Percentiles rank a stretch among this genome's conserved stretches.
Conservation (phyloP, 2,329 filamentous ascomycete genomes). For the Myriosclerotinia duriaeana region DNA sequence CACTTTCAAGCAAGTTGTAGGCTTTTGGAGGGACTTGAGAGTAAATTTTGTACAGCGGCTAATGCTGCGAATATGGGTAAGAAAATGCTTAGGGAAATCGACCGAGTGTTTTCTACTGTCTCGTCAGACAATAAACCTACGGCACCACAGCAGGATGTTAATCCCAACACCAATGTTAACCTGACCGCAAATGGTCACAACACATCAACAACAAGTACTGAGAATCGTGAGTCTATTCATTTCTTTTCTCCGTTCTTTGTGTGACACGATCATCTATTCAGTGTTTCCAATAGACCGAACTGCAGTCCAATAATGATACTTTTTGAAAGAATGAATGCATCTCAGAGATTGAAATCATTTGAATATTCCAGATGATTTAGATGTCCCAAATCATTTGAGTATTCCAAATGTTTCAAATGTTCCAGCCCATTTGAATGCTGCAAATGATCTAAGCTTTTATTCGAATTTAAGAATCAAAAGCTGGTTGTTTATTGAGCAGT, state of each 20-base stretch:
- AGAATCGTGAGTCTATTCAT: conserved; percentile 1
- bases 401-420: no score
- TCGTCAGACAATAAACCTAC: conserved; percentile 7
- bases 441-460: no score
- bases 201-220: not conserved
- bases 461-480: no score
- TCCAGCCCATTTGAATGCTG: no score
- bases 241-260: not conserved
- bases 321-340: no score
- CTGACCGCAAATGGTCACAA: not conserved
- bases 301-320: no score
- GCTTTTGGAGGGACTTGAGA: conserved; percentile 53
- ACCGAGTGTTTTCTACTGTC: conserved; percentile 31
- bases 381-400: no score
- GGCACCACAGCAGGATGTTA: conserved; percentile 3
- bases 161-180: not conserved
- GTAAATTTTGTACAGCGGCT: conserved; percentile 57
- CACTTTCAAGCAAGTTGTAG: conserved; percentile 56
- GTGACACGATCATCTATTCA: no score
- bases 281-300: no score
- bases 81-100: conserved; percentile 34
- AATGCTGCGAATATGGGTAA: conserved; percentile 33
- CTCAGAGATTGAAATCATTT: no score
- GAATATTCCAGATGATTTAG: no score
- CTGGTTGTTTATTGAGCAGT: no score